These are phyloP conservation scores for Senna tora DNA, from an alignment of 306 rosid species.

Conservation along the genomic window DNA sequence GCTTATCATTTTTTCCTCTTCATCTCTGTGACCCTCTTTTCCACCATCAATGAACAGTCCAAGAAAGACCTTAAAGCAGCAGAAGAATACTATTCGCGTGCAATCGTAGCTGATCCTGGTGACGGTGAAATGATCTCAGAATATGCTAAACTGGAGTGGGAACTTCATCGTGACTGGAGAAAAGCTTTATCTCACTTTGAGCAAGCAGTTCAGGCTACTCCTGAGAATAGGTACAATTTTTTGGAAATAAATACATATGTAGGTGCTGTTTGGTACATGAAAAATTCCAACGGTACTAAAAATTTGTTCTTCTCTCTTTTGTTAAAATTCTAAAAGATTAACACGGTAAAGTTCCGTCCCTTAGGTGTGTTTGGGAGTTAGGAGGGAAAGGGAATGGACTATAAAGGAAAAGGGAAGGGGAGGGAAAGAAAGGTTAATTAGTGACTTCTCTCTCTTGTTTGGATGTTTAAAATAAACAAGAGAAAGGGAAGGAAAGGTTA, in stretches of 20 bases:
- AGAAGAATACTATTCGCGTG: conserved; percentile 61
- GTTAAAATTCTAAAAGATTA: too few relatives aligned
- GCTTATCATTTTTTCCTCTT: neutral
- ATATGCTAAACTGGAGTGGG: conserved; percentile 81
- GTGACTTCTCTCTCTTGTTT: too few relatives aligned
- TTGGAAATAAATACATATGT: conserved; percentile 10
- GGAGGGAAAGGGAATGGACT: too few relatives aligned
- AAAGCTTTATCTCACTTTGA: conserved; percentile 59
- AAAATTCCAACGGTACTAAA: too few relatives aligned
- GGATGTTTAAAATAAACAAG: too few relatives aligned
- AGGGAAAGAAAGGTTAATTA: too few relatives aligned
- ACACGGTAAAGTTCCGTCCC: too few relatives aligned
- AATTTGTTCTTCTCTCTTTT: too few relatives aligned
- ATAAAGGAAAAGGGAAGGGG: too few relatives aligned
- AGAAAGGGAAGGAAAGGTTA: too few relatives aligned
- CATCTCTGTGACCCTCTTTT: neutral
- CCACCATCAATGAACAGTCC: conserved; percentile 51
- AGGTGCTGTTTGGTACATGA: too few relatives aligned
- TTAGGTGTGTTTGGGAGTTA: too few relatives aligned
- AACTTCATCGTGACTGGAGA: conserved; percentile 63
- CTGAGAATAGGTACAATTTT: conserved; percentile 61
- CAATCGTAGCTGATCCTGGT: conserved; percentile 62
- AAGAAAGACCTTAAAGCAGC: conserved; percentile 71
- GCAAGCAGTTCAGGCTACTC: conserved; percentile 65
- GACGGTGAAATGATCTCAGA: conserved; percentile 67